Evolutionary conservation across 371 early-diverging fungal genomes (phyloP), one percentile per base, ranked within the genome.

Genomic region (Batkoa obscura): DNA sequence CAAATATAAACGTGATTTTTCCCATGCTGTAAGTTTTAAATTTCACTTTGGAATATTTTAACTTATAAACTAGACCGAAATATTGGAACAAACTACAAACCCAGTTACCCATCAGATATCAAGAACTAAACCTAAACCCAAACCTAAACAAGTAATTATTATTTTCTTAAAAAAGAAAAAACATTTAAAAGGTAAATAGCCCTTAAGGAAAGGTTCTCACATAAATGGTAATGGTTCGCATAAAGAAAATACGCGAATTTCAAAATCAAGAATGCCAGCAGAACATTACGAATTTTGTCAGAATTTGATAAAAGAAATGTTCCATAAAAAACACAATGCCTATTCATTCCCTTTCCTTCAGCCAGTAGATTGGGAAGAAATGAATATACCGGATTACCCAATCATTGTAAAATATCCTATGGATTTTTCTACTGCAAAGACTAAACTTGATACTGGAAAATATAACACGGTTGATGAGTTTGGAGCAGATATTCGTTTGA

Each of bases 351-450:
- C 88, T 47, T 96, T 96, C 63, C 67, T 86, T 50, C 69, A 71
- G 43, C 99, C 99, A 2, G 99, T 99, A 33, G 98, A 98, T 65
- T 84, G 83, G 36, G 71, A 97, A 15, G 81, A 80, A 1, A 71
- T 98, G 32, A 81, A 83, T 57, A 89, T 98, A 53, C 99, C 99
- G 8, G 86, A 84, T 60, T 99, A 99, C 72, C 80, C 78, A 23
- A 73, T 74, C 2, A 81, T 99, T 43, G 81, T 99, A 63, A 95
- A 87, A 62, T 66, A 89, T 48, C 99, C 99, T 2, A 99, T 99
- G 99, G 99, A 99, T 66, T 55, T 97, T 31, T 75, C 84, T 13
- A 99, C 99, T 0, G 83, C 99, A 37, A 75, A 80, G 62, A 72
- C 75, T 45, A 93, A 93, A 65, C 68, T 99, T 10, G 85, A 88